Percentiles rank a stretch among this genome's conserved stretches.
These are phyloP conservation scores for Beauveria rudraprayagi DNA, from an alignment of 2,329 filamentous ascomycete species.

Conservation along the genomic window DNA sequence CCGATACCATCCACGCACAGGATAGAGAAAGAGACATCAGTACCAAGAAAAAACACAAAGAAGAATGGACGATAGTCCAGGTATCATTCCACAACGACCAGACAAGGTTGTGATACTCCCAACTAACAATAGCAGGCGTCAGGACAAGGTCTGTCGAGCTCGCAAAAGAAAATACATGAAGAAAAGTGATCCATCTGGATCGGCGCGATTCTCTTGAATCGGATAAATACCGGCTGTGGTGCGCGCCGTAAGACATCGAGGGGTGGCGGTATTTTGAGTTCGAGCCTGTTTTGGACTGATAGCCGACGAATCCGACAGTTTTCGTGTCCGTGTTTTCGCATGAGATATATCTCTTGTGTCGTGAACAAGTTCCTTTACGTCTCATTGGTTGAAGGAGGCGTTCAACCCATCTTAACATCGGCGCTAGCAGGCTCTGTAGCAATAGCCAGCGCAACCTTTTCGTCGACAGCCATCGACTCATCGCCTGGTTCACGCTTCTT, in stretches of 20 bases:
- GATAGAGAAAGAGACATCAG: neutral
- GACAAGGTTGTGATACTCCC: neutral
- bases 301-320: neutral
- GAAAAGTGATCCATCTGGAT: conserved; percentile 1
- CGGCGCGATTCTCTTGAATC: neutral
- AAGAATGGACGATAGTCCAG: conserved; percentile 8
- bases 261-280: neutral
- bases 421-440: conserved; percentile 18
- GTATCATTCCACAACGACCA: conserved; percentile 5
- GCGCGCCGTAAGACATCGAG: neutral
- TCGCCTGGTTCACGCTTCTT: conserved; percentile 23
- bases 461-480: conserved; percentile 12
- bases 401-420: conserved; percentile 22
- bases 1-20: neutral
- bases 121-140: neutral
- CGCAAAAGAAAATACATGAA: neutral
- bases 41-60: neutral
- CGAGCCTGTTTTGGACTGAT: neutral
- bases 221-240: neutral
- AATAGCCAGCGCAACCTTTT: conserved; percentile 19
- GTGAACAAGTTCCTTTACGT: neutral
- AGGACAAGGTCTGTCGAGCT: neutral
- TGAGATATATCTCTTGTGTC: neutral
- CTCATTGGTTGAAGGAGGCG: neutral
- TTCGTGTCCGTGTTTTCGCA: neutral